Conservation (phyloP, 305 asterid genomes). For the Solanum aculeatissimum region DNA sequence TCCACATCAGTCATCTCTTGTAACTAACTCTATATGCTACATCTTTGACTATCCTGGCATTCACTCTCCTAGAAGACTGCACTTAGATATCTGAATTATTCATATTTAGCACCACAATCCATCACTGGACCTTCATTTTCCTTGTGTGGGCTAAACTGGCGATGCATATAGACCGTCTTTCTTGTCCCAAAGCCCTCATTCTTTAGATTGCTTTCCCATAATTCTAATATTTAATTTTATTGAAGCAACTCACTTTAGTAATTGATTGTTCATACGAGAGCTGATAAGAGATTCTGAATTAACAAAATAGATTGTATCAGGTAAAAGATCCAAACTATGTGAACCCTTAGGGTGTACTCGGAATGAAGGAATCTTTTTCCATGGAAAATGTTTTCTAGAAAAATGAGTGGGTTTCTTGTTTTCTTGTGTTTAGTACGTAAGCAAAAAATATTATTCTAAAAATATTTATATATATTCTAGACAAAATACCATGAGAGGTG, state of each 20-base stretch:
- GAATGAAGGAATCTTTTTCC: neutral
- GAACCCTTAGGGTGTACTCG: neutral
- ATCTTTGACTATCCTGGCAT: neutral
- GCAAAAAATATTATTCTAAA: neutral
- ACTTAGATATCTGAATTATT: neutral
- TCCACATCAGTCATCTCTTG: neutral
- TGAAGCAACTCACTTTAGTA: neutral
- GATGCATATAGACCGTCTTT: neutral
- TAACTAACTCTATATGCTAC: neutral
- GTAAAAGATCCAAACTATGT: neutral
- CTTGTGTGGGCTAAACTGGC: neutral
- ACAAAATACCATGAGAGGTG: neutral
- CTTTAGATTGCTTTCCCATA: neutral
- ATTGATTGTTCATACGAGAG: neutral
- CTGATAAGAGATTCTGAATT: neutral
- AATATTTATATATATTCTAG: neutral
- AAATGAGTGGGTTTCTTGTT: neutral
- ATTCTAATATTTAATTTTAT: neutral
- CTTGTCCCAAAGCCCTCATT: neutral
- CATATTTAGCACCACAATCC: neutral
- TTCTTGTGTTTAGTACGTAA: neutral
- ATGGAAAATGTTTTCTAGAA: neutral
- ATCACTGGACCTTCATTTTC: neutral
- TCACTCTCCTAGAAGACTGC: neutral
- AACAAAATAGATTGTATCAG: neutral